Conservation (phyloP, 345 rosid genomes). For the Excoecaria cochinchinensis region DNA sequence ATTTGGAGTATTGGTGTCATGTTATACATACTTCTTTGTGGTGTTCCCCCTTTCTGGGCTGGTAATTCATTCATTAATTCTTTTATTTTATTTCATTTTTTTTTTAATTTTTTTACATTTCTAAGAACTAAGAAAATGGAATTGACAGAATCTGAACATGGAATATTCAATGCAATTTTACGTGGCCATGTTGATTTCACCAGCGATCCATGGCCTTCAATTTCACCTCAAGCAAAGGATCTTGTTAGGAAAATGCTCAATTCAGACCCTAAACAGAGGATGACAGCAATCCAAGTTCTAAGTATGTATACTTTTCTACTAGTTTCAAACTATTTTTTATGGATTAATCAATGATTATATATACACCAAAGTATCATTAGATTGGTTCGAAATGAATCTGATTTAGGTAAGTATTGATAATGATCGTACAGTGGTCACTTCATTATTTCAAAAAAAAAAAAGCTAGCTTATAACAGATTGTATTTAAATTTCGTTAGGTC, state of each 20-base stretch:
- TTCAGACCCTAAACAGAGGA: constrained; percentile 83
- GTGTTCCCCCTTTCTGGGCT: constrained; percentile 97
- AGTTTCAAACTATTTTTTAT: too few relatives aligned
- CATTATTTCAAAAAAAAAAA: too few relatives aligned
- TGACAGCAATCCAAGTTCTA: constrained; percentile 86
- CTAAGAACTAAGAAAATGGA: not conserved
- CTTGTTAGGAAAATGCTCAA: constrained; percentile 88
- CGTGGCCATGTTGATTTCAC: constrained; percentile 78
- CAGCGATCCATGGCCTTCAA: constrained; percentile 92
- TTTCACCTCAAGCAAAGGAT: constrained; percentile 86
- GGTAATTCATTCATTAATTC: constrained; percentile 40
- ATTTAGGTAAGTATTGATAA: too few relatives aligned
- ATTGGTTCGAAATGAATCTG: too few relatives aligned
- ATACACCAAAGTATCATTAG: too few relatives aligned
- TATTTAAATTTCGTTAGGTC: constrained; percentile 30
- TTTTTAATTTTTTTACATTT: not conserved
- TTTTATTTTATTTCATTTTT: not conserved
- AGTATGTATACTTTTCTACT: constrained; percentile 36
- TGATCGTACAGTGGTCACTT: too few relatives aligned
- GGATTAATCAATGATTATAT: too few relatives aligned
- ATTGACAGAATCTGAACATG: constrained; percentile 78
- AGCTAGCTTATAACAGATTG: too few relatives aligned
- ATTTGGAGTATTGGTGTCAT: constrained; percentile 78
- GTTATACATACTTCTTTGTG: constrained; percentile 83
- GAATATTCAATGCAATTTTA: constrained; percentile 85